A percentile compares a stretch with the other conserved stretches of the same genome.
Conservation (phyloP, 768 basidiomycete species). For the Lentinula detonsa region DNA sequence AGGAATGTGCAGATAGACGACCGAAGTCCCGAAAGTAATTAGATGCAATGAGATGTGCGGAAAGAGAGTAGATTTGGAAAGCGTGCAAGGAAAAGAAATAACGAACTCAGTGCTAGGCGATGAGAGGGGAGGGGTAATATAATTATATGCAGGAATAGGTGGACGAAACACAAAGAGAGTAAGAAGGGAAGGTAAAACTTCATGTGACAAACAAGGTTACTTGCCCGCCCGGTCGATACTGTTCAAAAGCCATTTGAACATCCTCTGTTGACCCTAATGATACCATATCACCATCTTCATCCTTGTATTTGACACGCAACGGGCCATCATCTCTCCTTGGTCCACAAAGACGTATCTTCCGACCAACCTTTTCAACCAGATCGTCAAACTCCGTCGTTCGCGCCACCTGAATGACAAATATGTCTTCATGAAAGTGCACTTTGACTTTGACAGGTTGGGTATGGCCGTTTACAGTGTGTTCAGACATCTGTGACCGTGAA, state of each 20-base stretch:
- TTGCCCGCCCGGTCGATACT: constrained; percentile 71
- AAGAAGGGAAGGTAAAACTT: constrained; percentile 15
- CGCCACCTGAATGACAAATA: constrained; percentile 90
- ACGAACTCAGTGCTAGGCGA: constrained; percentile 7
- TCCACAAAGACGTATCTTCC: constrained; percentile 90
- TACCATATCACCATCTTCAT: constrained; percentile 91
- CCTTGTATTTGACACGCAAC: constrained; percentile 80
- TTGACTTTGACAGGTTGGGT: constrained; percentile 73
- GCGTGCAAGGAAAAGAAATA: constrained; percentile 5
- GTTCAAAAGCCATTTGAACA: constrained; percentile 91
- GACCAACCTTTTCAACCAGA: constrained; percentile 83
- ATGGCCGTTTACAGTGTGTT: constrained; percentile 24
- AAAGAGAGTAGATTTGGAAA: constrained; percentile 8
- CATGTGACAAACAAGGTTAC: constrained; percentile 78
- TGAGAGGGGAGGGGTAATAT: constrained; percentile 7
- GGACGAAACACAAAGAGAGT: not conserved
- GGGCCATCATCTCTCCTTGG: constrained; percentile 76
- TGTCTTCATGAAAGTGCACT: constrained; percentile 91
- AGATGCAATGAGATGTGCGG: constrained; percentile 14
- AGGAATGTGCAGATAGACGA: constrained; percentile 8
- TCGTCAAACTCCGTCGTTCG: constrained; percentile 74
- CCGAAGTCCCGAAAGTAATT: constrained; percentile 10
- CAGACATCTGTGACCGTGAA: constrained; percentile 51
- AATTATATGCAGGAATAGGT: constrained; percentile 7
- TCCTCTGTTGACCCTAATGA: constrained; percentile 88